Percentiles rank a stretch among this genome's conserved stretches.
Evolutionary conservation across 2,329 filamentous ascomycete species (phyloP).

Genomic region (Fusarium proliferatum): DNA sequence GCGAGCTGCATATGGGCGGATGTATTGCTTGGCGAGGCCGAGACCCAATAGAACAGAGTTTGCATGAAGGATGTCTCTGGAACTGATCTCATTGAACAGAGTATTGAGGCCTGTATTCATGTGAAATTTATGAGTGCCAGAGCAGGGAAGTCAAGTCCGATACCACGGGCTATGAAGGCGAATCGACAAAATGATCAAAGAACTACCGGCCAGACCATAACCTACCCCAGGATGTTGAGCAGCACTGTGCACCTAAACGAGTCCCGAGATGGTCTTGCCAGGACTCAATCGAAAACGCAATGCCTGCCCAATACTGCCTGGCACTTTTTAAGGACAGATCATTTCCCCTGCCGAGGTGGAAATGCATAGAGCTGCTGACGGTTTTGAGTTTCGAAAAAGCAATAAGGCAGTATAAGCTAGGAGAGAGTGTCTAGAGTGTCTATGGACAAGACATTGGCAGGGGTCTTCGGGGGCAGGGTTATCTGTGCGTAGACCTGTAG

Average conservation of each 20-base stretch:
- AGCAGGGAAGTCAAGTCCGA: conserved; percentile 8
- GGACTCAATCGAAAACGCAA: not conserved
- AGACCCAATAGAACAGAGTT: conserved; percentile 27
- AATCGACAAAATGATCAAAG: conserved; percentile 1
- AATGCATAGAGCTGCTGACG: conserved; percentile 9
- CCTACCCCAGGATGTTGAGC: not conserved
- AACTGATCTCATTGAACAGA: conserved; percentile 14
- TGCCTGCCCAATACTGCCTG: not conserved
- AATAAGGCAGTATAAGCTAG: conserved; percentile 32
- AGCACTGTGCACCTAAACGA: not conserved
- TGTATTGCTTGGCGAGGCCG: conserved; percentile 22
- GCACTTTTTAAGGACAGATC: conserved; percentile 7
- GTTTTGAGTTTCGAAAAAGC: conserved; percentile 17
- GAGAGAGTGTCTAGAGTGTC: conserved; percentile 35
- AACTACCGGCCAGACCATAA: not conserved
- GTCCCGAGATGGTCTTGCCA: not conserved
- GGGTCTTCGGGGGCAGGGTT: not conserved
- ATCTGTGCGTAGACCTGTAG: conserved; percentile 7
- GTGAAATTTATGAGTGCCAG: not conserved
- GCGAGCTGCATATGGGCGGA: conserved; percentile 34
- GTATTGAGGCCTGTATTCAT: conserved; percentile 11
- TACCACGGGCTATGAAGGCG: not conserved
- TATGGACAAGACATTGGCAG: conserved; percentile 14
- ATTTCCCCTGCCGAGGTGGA: conserved; percentile 6
- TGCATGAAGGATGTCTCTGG: conserved; percentile 7